Conservation (phyloP, 495 filamentous ascomycete genomes). For the Xylaria nigripes region DNA sequence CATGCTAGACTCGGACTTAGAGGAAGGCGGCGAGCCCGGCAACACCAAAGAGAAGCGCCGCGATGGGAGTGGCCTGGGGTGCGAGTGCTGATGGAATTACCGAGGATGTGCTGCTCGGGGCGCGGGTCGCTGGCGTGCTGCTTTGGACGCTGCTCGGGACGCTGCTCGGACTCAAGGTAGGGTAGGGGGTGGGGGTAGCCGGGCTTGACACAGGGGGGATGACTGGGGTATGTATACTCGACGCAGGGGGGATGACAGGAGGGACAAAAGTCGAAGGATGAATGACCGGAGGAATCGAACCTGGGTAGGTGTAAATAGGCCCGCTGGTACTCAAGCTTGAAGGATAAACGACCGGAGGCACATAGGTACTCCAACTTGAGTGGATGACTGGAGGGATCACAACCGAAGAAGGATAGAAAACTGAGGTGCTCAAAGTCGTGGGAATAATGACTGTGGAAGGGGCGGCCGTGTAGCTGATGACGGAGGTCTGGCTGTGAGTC, state of each 20-base stretch:
- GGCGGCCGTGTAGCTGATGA: conserved; percentile 15
- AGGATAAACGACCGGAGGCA: conserved; percentile 8
- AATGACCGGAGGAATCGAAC: not conserved
- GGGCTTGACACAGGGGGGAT: conserved; percentile 9
- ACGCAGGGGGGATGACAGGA: not conserved
- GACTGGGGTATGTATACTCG: not conserved
- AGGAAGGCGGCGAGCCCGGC: conserved; percentile 32
- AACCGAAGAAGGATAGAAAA: not conserved
- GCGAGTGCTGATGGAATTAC: conserved; percentile 24
- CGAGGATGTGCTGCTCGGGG: conserved; percentile 5
- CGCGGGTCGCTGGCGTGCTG: no score
- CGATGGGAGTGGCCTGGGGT: conserved; percentile 20
- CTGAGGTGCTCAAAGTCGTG: conserved; percentile 7
- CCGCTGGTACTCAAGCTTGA: conserved; percentile 6
- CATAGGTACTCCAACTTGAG: no score
- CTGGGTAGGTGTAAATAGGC: not conserved
- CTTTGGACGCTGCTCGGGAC: not conserved
- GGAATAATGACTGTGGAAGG: conserved; percentile 16
- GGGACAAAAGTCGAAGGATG: not conserved
- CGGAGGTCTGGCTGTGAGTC: conserved; percentile 23
- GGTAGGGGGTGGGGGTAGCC: not conserved
- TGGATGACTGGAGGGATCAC: not conserved
- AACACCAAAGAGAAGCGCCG: conserved; percentile 29
- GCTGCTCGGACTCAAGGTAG: conserved; percentile 5
- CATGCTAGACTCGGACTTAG: conserved; percentile 12